Conservation (phyloP, 768 basidiomycete species). For the Boletus insuetus region DNA sequence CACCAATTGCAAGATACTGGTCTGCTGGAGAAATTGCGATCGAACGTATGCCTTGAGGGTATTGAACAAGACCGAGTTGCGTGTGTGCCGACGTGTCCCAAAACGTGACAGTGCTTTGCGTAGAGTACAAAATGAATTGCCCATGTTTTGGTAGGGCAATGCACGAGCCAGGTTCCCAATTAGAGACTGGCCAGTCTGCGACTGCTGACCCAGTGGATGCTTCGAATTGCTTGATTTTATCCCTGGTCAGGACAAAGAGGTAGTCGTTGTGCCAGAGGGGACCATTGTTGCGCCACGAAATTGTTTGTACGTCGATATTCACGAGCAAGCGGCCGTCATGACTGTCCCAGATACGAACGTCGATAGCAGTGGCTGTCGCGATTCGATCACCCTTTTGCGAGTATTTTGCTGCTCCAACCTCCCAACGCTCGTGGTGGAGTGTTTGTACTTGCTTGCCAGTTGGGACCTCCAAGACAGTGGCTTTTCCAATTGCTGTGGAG, state of each 20-base stretch:
- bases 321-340: neutral
- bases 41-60: neutral
- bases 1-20: neutral
- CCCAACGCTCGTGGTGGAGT: neutral
- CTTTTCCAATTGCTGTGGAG: neutral
- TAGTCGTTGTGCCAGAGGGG: conserved; percentile 3
- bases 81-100: neutral
- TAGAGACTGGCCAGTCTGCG: neutral
- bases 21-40: neutral
- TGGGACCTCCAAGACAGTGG: neutral
- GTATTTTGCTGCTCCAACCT: neutral
- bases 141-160: neutral
- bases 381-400: neutral
- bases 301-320: neutral
- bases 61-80: neutral
- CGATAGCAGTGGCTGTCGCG: neutral
- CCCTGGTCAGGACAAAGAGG: neutral
- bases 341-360: neutral
- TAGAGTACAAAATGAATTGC: neutral
- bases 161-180: neutral
- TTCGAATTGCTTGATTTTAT: neutral
- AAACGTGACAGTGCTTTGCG: neutral
- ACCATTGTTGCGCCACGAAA: neutral
- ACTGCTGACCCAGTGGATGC: neutral
- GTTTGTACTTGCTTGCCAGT: neutral